A percentile compares a stretch with the other conserved stretches of the same genome.
Evolutionary conservation across 2,329 filamentous ascomycete genomes (phyloP).

Genomic region (Penicillium sp.): DNA sequence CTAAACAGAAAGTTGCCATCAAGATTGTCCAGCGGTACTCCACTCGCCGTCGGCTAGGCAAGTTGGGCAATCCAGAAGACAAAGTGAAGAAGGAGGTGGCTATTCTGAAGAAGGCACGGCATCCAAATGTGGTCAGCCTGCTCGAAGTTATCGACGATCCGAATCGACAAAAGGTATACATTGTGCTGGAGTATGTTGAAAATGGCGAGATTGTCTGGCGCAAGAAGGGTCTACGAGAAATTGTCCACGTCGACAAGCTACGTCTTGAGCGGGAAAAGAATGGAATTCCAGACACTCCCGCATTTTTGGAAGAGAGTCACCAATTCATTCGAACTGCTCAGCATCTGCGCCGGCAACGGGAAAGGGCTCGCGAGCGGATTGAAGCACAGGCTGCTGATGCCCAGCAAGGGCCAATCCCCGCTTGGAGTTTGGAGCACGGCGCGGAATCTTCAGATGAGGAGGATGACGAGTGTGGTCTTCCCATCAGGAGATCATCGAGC

Average conservation of each 20-base stretch:
- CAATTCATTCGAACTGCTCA: slow-evolving; percentile 43
- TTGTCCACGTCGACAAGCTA: slow-evolving; percentile 78
- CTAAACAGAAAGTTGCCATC: slow-evolving; percentile 81
- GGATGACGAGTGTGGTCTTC: slow-evolving; percentile 43
- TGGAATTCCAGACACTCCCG: slow-evolving; percentile 70
- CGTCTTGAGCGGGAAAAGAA: slow-evolving; percentile 73
- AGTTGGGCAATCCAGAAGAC: slow-evolving; percentile 64
- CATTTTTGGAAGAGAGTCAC: slow-evolving; percentile 46
- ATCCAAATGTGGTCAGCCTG: slow-evolving; percentile 93
- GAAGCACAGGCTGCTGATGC: slow-evolving; percentile 58
- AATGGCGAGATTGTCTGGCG: slow-evolving; percentile 93
- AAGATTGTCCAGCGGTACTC: slow-evolving; percentile 98
- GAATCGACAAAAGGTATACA: slow-evolving; percentile 95
- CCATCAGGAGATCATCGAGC: slow-evolving; percentile 35
- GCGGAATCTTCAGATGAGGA: slow-evolving; percentile 53
- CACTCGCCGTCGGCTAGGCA: slow-evolving; percentile 86
- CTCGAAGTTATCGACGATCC: slow-evolving; percentile 98
- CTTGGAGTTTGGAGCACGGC: slow-evolving; percentile 84
- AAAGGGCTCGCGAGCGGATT: slow-evolving; percentile 60
- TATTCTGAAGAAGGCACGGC: slow-evolving; percentile 95
- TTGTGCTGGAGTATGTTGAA: slow-evolving; percentile 93
- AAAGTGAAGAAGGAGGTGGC: slow-evolving; percentile 94
- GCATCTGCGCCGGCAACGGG: slow-evolving; percentile 46
- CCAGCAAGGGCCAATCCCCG: slow-evolving; percentile 57
- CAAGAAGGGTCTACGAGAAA: slow-evolving; percentile 78